Evolutionary conservation across 345 rosid genomes (phyloP).

Genomic region (Sapria himalayana): DNA sequence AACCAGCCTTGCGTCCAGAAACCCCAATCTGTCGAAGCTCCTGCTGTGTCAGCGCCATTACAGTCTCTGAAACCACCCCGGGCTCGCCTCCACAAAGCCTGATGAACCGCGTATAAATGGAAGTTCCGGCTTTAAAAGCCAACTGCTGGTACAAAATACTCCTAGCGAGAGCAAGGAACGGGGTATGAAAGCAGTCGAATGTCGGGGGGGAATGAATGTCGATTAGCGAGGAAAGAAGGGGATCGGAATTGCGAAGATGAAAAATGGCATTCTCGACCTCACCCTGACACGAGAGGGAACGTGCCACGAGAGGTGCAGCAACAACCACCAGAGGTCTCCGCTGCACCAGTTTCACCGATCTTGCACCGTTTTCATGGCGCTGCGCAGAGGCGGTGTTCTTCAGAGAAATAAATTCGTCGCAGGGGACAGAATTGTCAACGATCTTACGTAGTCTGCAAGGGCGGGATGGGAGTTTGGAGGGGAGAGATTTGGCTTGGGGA

Average conservation of each 20-base stretch:
- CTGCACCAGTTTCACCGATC: conserved; percentile 11
- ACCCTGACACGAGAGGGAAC: conserved; percentile 67
- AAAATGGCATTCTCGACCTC: conserved; percentile 59
- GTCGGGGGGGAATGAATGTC: conserved; percentile 51
- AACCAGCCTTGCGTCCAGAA: conserved; percentile 80
- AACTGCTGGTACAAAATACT: conserved; percentile 87
- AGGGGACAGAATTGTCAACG: conserved; percentile 16
- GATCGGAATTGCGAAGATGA: conserved; percentile 65
- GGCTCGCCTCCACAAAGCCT: conserved; percentile 62
- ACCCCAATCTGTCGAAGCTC: conserved; percentile 83
- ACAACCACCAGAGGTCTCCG: conserved; percentile 17
- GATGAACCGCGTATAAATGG: conserved; percentile 80
- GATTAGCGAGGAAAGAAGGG: conserved; percentile 40
- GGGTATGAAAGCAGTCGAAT: conserved; percentile 58
- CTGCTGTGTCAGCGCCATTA: conserved; percentile 44
- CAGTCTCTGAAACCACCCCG: conserved; percentile 53
- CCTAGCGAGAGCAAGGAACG: conserved; percentile 69
- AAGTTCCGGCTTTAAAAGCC: conserved; percentile 68
- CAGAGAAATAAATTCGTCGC: conserved; percentile 10
- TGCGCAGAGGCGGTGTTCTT: conserved; percentile 5
- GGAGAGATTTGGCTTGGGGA: conserved; percentile 23
- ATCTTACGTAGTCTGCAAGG: conserved; percentile 72
- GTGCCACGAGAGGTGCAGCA: conserved; percentile 26
- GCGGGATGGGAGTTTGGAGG: conserved; percentile 77
- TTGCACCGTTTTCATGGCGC: conserved; percentile 5